Conservation (phyloP, 768 basidiomycete genomes). For the Naganishia friedmannii region DNA sequence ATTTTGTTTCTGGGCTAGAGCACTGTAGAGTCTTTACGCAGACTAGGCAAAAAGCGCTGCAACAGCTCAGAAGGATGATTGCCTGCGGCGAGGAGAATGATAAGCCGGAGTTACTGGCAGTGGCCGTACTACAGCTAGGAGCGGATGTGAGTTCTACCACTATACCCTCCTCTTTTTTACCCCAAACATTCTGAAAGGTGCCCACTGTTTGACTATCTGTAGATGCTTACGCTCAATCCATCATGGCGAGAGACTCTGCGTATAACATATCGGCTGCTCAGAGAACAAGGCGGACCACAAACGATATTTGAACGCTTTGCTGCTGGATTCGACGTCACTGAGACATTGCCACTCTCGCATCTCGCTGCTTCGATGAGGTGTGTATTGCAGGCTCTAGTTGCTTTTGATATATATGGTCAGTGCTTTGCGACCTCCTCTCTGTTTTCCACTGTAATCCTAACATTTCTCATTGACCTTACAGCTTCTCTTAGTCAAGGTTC, state of each 20-base stretch:
- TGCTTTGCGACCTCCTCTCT: background rate
- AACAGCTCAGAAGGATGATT: background rate
- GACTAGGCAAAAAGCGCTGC: background rate
- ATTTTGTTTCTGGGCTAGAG: slow-evolving; percentile 11
- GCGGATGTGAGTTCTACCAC: background rate
- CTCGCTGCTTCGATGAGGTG: background rate
- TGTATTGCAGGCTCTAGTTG: background rate
- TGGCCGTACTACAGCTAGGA: slow-evolving; percentile 3
- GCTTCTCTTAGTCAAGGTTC: background rate
- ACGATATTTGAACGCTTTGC: background rate
- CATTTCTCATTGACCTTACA: background rate
- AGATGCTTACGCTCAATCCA: slow-evolving; percentile 20
- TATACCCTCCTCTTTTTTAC: background rate
- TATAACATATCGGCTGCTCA: background rate
- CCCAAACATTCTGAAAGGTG: background rate
- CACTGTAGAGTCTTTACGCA: slow-evolving; percentile 7
- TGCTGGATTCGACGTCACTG: background rate
- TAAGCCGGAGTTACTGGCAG: slow-evolving; percentile 1
- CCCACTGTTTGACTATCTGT: background rate
- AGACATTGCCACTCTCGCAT: background rate
- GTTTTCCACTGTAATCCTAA: background rate
- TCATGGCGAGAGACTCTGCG: slow-evolving; percentile 13
- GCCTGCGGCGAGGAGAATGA: background rate
- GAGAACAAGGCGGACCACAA: slow-evolving; percentile 8
- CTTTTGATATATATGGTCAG: slow-evolving; percentile 6